Percentiles rank a stretch among this genome's conserved stretches.
These are phyloP conservation scores for Hypoxylon sp. DNA, from an alignment of 2,329 filamentous ascomycete genomes.

Conservation along the genomic window DNA sequence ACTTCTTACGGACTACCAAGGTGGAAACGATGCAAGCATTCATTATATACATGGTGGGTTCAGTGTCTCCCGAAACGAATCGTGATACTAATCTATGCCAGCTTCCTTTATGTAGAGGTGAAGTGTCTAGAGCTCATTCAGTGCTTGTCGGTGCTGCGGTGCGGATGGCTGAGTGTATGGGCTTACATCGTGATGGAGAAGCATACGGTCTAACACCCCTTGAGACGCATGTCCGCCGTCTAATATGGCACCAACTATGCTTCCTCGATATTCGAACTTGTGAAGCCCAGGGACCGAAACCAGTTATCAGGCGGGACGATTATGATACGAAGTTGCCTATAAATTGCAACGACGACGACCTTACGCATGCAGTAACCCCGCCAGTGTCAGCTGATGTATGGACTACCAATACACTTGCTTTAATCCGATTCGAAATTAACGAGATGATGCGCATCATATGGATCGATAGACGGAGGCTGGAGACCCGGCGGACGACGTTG, in stretches of 20 bases:
- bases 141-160: constrained; percentile 79
- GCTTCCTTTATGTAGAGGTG: constrained; percentile 78
- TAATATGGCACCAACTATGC: constrained; percentile 84
- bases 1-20: constrained; percentile 77
- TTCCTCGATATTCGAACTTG: constrained; percentile 81
- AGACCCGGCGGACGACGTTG: constrained; percentile 71
- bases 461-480: constrained; percentile 75
- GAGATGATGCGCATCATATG: constrained; percentile 80
- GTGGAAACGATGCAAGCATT: constrained; percentile 83
- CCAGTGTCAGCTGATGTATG: constrained; percentile 66
- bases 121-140: constrained; percentile 80
- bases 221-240: constrained; percentile 77
- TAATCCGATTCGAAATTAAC: constrained; percentile 79
- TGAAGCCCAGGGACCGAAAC: constrained; percentile 79
- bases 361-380: constrained; percentile 60
- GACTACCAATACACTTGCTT: constrained; percentile 75
- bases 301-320: constrained; percentile 78
- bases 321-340: constrained; percentile 80
- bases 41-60: constrained; percentile 78
- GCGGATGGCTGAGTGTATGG: constrained; percentile 82
- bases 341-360: constrained; percentile 76
- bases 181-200: constrained; percentile 77
- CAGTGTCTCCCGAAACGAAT: not conserved
- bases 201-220: constrained; percentile 74
- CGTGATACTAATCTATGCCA: constrained; percentile 52